These are phyloP conservation scores for Candida hungchunana DNA, from an alignment of 805 yeast genomes.

Conservation along the genomic window DNA sequence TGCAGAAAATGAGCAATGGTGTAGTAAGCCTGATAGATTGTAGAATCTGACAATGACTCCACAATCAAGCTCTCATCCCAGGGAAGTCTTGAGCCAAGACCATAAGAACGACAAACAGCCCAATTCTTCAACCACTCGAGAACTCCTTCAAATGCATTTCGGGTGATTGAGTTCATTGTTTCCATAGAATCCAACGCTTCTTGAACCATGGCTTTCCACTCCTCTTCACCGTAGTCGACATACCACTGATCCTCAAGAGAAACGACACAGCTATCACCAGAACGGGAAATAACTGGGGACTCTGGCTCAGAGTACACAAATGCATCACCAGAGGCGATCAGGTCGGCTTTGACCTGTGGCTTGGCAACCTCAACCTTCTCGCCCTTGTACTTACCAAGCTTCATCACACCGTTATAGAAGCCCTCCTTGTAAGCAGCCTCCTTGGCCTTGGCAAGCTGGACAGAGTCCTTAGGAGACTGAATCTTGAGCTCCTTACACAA, in stretches of 20 bases:
- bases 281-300: conserved; percentile 81
- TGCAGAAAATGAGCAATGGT: conserved; percentile 87
- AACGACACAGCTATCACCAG: conserved; percentile 95
- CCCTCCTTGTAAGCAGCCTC: conserved; percentile 96
- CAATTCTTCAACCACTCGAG: conserved; percentile 96
- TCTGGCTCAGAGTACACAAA: conserved; percentile 93
- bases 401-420: conserved; percentile 82
- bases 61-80: conserved; percentile 95
- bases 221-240: conserved; percentile 89
- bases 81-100: conserved; percentile 91
- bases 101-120: conserved; percentile 97
- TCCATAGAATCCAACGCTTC: conserved; percentile 76
- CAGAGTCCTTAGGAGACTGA: conserved; percentile 89
- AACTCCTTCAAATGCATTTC: conserved; percentile 89
- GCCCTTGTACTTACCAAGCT: conserved; percentile 79
- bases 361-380: conserved; percentile 89
- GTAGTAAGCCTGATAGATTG: conserved; percentile 92
- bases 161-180: conserved; percentile 75
- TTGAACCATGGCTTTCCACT: conserved; percentile 77
- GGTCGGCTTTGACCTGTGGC: conserved; percentile 76
- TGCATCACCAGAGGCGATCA: conserved; percentile 73
- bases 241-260: conserved; percentile 98
- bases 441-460: conserved; percentile 44
- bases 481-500: conserved; percentile 85
- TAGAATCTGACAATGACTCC: conserved; percentile 94